Base-by-base conservation (phyloP, 305 asterid genomes). In the Coffea humblotiana region DNA sequence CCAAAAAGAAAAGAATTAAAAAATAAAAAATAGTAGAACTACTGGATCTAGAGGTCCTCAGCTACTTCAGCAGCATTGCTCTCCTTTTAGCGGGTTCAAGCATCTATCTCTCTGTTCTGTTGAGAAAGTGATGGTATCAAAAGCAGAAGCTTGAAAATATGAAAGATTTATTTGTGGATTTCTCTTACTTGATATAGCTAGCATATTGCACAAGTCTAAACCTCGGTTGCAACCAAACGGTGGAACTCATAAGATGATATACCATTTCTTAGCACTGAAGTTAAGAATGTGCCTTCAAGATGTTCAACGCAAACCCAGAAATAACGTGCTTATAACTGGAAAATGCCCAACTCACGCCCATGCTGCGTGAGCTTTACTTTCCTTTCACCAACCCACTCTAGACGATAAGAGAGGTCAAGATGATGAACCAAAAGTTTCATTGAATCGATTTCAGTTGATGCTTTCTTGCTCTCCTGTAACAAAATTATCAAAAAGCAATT, bases 361-460 rank as follows among this genome's bases (percentile, higher is more conserved):
- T 96, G 97, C 29, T 88, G 97, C 18, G 83, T 81, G 83, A 96
- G 95, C 85, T 85, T 90, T 78, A 96, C 96, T 79, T 89, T 91
- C 87, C 94, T 89, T 77, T 87, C 87, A 79, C 91, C 95, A 71
- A 89, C 92, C 98, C 98, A 94, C 72, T 91, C 97, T 60, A 96
- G 91, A 82, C 92, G 88, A 73, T 96, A 94, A 43, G 98, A 96
- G 77, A 96, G 90, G 87, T 96, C 98, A 61, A 96, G 96, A 85
- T 92, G 94, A 84, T 92, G 98, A 83, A 92, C 79, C 82, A 94
- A 86, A 79, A 83, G 84, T 83, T 90, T 92, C 86, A 94, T 63
- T 84, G 88, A 89, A 84, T 92, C 97, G 77, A 83, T 86, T 86
- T 96, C 98, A 27, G 85, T 85, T 67, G 78, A 84, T 58, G 85